These are phyloP conservation scores for Fragosphaeria purpurea DNA, from an alignment of 2,329 filamentous ascomycete genomes.

Conservation along the genomic window DNA sequence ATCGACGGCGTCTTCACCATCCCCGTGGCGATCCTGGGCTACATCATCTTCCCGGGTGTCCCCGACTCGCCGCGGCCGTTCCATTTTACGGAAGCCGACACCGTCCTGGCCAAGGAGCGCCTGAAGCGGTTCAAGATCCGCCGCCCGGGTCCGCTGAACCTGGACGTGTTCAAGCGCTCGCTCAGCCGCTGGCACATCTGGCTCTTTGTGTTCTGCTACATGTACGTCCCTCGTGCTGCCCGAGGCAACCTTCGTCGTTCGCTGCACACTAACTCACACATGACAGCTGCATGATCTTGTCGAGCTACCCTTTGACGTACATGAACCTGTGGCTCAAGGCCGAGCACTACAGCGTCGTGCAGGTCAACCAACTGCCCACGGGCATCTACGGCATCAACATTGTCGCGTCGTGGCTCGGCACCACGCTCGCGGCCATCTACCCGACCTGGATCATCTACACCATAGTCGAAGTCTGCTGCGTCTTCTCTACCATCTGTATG, in stretches of 20 bases:
- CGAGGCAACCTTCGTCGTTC: no score
- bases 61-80: slow-evolving; percentile 27
- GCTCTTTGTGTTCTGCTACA: slow-evolving; percentile 37
- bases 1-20: slow-evolving; percentile 50
- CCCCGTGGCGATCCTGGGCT: slow-evolving; percentile 42
- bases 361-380: slow-evolving; percentile 41
- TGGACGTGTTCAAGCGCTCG: slow-evolving; percentile 34
- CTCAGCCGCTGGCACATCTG: slow-evolving; percentile 41
- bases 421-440: slow-evolving; percentile 40
- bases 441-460: slow-evolving; percentile 38
- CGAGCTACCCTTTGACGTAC: slow-evolving; percentile 33
- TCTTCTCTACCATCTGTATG: slow-evolving; percentile 33
- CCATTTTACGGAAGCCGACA: slow-evolving; percentile 25
- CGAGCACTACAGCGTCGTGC: slow-evolving; percentile 34
- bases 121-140: slow-evolving; percentile 20
- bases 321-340: slow-evolving; percentile 45
- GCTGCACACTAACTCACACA: no score
- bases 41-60: slow-evolving; percentile 31
- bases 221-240: slow-evolving; percentile 23
- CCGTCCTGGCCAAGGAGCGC: slow-evolving; percentile 25
- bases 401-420: slow-evolving; percentile 37
- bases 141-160: slow-evolving; percentile 28
- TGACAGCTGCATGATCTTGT: slow-evolving; percentile 29
- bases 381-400: slow-evolving; percentile 37
- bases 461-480: slow-evolving; percentile 27